These are phyloP conservation scores for Pseudonitzschia pungens DNA, from an alignment of 108 stramenopile genomes.

Conservation along the genomic window DNA sequence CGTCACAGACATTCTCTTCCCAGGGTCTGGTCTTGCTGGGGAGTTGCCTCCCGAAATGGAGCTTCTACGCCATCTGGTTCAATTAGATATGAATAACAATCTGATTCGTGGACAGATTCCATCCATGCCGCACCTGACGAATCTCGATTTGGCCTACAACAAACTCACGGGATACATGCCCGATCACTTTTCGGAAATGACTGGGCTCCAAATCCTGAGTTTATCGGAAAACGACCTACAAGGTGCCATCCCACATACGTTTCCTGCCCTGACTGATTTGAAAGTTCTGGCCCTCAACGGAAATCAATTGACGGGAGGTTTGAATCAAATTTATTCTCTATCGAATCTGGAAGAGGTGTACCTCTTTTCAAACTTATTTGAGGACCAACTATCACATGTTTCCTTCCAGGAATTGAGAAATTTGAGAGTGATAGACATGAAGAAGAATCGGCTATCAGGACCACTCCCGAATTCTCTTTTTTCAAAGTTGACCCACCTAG, in stretches of 20 bases:
- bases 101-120: constrained; percentile 11
- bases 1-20: constrained; percentile 16
- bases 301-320: constrained; percentile 27
- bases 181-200: constrained; percentile 25
- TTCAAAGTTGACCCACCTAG: constrained; percentile 16
- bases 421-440: constrained; percentile 53
- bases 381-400: constrained; percentile 43
- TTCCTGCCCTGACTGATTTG: constrained; percentile 18
- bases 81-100: constrained; percentile 20
- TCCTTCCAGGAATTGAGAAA: constrained; percentile 41
- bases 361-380: constrained; percentile 41
- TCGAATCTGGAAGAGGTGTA: constrained; percentile 45
- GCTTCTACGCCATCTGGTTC: neutral
- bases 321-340: constrained; percentile 37
- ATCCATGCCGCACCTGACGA: constrained; percentile 16
- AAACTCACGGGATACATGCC: constrained; percentile 22
- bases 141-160: constrained; percentile 27
- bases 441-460: constrained; percentile 55
- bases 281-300: constrained; percentile 17
- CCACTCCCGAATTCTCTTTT: constrained; percentile 40
- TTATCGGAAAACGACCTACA: constrained; percentile 43
- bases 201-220: constrained; percentile 34
- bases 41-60: constrained; percentile 23
- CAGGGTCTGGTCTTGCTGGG: constrained; percentile 16
- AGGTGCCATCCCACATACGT: constrained; percentile 27